These are phyloP conservation scores for Calophaca sinica DNA, from an alignment of 306 rosid species.

Conservation along the genomic window DNA sequence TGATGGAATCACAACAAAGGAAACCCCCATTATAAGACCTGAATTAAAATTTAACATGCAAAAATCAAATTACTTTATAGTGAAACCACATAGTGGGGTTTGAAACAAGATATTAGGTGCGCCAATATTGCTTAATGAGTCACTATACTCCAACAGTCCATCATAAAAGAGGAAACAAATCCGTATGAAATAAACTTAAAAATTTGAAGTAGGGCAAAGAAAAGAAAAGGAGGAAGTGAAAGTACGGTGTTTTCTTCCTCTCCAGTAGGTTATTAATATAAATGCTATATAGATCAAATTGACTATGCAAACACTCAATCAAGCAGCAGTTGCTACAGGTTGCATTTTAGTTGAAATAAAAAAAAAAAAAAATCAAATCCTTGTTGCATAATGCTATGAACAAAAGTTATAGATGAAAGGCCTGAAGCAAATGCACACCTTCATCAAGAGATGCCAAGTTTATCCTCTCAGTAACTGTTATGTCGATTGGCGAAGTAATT, in stretches of 20 bases:
- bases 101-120: constrained; percentile 17
- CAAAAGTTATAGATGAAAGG: constrained; percentile 41
- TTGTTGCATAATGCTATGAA: constrained; percentile 28
- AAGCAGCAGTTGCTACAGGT: constrained; percentile 25
- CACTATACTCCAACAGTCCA: neutral
- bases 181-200: constrained; percentile 12
- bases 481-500: constrained; percentile 60
- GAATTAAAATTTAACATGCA: constrained; percentile 41
- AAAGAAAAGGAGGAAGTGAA: constrained; percentile 17
- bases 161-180: constrained; percentile 32
- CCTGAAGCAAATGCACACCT: constrained; percentile 57
- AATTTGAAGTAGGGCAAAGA: constrained; percentile 8
- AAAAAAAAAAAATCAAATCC: neutral
- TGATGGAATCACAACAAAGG: constrained; percentile 68
- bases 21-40: constrained; percentile 74
- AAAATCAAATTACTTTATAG: constrained; percentile 29
- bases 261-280: constrained; percentile 19
- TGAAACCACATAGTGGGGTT: constrained; percentile 9
- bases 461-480: constrained; percentile 64
- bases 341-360: constrained; percentile 33
- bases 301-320: constrained; percentile 40
- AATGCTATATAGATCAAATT: constrained; percentile 22
- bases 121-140: constrained; percentile 32
- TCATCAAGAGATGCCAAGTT: constrained; percentile 72
- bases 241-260: constrained; percentile 38